Evolutionary conservation across 2,329 filamentous ascomycete genomes (phyloP), one percentile per base, ranked within the genome.

Genomic region (Clarireedia hainanense): DNA sequence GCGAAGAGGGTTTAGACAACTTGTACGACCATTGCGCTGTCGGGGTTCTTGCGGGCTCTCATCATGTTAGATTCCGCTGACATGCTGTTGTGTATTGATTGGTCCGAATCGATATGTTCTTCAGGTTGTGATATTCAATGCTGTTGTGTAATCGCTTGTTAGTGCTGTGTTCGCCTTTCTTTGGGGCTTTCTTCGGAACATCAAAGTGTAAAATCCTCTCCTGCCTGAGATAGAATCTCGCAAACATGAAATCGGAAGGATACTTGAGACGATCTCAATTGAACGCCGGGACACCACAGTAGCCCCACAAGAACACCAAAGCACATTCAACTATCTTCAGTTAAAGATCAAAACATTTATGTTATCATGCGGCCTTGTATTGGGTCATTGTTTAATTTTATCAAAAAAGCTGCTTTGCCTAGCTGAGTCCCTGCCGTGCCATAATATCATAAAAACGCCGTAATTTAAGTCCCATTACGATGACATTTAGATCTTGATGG

Each of bases 401-500:
- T 15, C 30, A 34, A 34, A 34, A 50, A 57, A 48, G 50, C 55
- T 61, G 59, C 10, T 51, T 59, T 62, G 56, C 61, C 63, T 67
- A 69, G 63, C 62, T 67, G 65, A 63, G 64, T 60, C 61, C 62
- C 57, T 61, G 59, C 65, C 61, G 64, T 64, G 60, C 65, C 63
- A 63, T 66, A 63, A 67, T 65, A 63, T 67, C 66, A 65, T 68
- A 66, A 66, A 63, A 67, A 68, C 65, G 66, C 66, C 66, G 51
- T 43, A 52, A 51, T 58, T 50, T 59, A 59, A 60, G 43, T 53
- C 56, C 39, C 51, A 57, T 62, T 61, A 59, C 62, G 58, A 62
- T 60, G 51, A 58, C 51, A 58, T 59, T 81, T 95, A 99, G 80
- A 99, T 95, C 88, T 97, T 97, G 84, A 96, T 91, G 74, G 94